A percentile compares a stretch with the other conserved stretches of the same genome.
Evolutionary conservation across 108 stramenopile genomes (phyloP).

Genomic region (Skeletonema menzelii): DNA sequence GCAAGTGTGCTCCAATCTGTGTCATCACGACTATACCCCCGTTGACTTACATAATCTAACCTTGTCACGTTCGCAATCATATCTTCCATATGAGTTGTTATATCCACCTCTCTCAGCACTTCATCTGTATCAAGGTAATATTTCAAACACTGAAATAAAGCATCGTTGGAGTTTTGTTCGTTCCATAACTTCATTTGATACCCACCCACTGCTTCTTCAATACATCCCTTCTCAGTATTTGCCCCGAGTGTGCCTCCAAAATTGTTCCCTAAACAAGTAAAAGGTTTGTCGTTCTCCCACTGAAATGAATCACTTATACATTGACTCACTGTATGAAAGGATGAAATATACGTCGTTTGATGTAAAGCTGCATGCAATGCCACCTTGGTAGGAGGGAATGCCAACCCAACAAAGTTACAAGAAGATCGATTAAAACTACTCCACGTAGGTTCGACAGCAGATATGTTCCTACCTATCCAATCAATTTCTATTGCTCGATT

Average conservation of each 20-base stretch:
- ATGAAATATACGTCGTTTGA: neutral
- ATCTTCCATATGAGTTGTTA: neutral
- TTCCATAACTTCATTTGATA: conserved; percentile 2
- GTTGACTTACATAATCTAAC: neutral
- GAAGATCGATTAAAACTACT: neutral
- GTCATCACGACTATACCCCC: neutral
- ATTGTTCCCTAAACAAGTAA: neutral
- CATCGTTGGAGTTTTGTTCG: neutral
- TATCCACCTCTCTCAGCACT: neutral
- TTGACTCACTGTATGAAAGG: neutral
- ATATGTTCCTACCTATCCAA: neutral
- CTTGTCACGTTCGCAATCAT: neutral
- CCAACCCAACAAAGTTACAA: conserved; percentile 7
- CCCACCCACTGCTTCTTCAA: neutral
- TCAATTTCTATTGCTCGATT: conserved; percentile 4
- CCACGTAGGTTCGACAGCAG: conserved; percentile 3
- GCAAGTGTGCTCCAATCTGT: neutral
- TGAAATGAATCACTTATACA: neutral
- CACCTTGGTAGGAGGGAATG: neutral
- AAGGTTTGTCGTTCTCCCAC: neutral
- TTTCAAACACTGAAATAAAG: neutral
- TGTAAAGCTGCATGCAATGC: conserved; percentile 1
- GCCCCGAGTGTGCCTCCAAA: conserved; percentile 2
- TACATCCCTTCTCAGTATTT: neutral
- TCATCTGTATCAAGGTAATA: neutral